Evolutionary conservation across 2,329 filamentous ascomycete genomes (phyloP), one percentile per base, ranked within the genome.

Genomic region (Apiospora aurea): DNA sequence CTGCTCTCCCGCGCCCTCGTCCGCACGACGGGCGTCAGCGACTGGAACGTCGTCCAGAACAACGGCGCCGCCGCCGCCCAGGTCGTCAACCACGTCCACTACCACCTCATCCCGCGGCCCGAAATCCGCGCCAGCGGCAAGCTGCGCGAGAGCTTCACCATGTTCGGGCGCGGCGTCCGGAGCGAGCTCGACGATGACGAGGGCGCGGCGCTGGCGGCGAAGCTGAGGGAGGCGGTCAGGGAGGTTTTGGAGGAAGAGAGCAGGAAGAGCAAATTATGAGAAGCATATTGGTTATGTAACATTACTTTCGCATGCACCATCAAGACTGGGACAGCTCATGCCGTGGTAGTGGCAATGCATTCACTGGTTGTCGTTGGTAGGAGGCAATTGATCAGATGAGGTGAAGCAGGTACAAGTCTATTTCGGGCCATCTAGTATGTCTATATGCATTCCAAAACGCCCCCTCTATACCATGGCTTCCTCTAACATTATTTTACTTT

Each of bases 41-140:
- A 98, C 83, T 98, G 96, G 93, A 99, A 99, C 82, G 91, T 98
- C 43, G 94, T 98, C 71, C 96, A 98, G 85, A 98, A 98, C 81
- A 98, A 98, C 77, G 94, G 96, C 21, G 91, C 91, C 4, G 90
- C 94, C 44, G 96, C 96, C 2, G 95, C 95, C 2, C 96, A 98
- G 83, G 94, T 97, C 21, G 95, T 98, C 1, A 93, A 93, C 29
- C 96, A 98, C 81, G 92, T 97, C 68, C 96, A 99, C 82, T 98
- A 97, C 81, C 96, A 99, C 78, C 88, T 98, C 70, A 97, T 99
- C 46, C 96, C 96, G 0, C 85, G 96, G 49, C 95, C 95, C 0
- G 90, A 93, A 83, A 88, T 88, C 72, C 85, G 84, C 75, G 88
- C 84, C 67, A 87, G 85, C 75, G 87, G 85, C 8, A 80, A 83